Conservation (phyloP, 306 rosid genomes). For the Lathyrus oleraceus region DNA sequence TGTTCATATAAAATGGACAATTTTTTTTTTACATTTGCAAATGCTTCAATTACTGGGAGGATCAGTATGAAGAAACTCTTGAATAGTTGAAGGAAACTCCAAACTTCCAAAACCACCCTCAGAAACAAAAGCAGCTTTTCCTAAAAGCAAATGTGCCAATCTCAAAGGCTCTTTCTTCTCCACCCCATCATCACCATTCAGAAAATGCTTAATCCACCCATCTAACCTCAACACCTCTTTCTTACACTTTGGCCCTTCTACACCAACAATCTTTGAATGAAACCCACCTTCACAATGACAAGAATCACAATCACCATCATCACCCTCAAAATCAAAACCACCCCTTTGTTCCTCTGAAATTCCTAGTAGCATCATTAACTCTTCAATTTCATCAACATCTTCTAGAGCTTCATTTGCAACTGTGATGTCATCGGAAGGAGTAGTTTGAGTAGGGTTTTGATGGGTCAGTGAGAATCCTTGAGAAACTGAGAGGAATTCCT, state of each 20-base stretch:
- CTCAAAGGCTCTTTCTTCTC: conserved; percentile 72
- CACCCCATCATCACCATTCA: conserved; percentile 55
- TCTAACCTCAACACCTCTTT: conserved; percentile 72
- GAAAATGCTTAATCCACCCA: conserved; percentile 75
- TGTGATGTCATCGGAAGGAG: not conserved
- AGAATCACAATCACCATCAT: conserved; percentile 48
- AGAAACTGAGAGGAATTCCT: conserved; percentile 59
- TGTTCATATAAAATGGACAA: not conserved
- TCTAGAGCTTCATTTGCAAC: conserved; percentile 28
- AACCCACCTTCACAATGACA: conserved; percentile 82
- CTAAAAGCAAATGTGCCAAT: conserved; percentile 76
- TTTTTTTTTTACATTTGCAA: conserved; percentile 17
- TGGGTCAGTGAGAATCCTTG: conserved; percentile 45
- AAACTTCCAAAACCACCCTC: conserved; percentile 52
- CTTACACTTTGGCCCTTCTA: conserved; percentile 79
- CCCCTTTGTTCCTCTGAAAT: conserved; percentile 40
- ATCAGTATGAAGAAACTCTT: conserved; percentile 66
- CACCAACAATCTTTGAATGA: conserved; percentile 72
- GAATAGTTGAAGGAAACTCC: conserved; percentile 73
- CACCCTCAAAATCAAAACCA: conserved; percentile 26
- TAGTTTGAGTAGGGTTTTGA: conserved; percentile 38
- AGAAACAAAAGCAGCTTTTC: conserved; percentile 63
- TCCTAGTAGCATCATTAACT: conserved; percentile 59
- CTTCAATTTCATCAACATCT: conserved; percentile 61
- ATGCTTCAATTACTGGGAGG: conserved; percentile 52